Base-by-base conservation (phyloP, 1,139 yeast species). In the Hyphopichia wangnamkhiaoensis region DNA sequence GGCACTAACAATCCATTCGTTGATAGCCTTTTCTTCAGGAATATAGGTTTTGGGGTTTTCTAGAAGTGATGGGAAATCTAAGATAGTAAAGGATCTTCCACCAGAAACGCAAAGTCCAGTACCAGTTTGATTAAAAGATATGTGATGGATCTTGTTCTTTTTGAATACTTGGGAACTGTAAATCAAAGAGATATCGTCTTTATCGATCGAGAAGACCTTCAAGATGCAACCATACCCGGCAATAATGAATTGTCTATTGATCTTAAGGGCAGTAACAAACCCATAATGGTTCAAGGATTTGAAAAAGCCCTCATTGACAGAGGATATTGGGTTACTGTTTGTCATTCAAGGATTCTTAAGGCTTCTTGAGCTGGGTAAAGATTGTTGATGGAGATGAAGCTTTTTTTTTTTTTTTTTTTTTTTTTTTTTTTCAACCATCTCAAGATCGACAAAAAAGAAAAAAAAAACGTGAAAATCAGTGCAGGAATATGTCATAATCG, bases 111-210 rank as follows among this genome's bases (percentile, higher is more conserved):
- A 67, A 4, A 85, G 45, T 17, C 49, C 52, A 4, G 46, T 42
- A 1, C 58, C 56, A 5, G 59, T 59, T 1, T 52, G 49, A 32
- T 63, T 55, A 6, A 79, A 57, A 3, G 72, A 58, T 19, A 93
- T 79, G 16, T 87, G 85, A 58, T 91, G 97, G 35, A 93, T 81
- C 53, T 88, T 90, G 60, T 89, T 89, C 43, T 82, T 72, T 17
- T 63, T 58, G 55, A 93, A 85, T 0, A 87, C 59, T 41, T 71
- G 72, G 31, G 65, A 59, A n/a, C 65, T 55, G 38, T 58, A 58
- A 4, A 80, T 30, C 26, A 76, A 59, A 23, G 56, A 47, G 6
- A 76, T 73, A 0, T 66, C 54, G 29, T 53, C 51, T 59, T 74
- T 68, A 3, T 38, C 36, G n/a, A 58, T 37, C 44, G 76, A 65